These are phyloP conservation scores for Fusarium palustre DNA, from an alignment of 2,329 filamentous ascomycete genomes.

Conservation along the genomic window DNA sequence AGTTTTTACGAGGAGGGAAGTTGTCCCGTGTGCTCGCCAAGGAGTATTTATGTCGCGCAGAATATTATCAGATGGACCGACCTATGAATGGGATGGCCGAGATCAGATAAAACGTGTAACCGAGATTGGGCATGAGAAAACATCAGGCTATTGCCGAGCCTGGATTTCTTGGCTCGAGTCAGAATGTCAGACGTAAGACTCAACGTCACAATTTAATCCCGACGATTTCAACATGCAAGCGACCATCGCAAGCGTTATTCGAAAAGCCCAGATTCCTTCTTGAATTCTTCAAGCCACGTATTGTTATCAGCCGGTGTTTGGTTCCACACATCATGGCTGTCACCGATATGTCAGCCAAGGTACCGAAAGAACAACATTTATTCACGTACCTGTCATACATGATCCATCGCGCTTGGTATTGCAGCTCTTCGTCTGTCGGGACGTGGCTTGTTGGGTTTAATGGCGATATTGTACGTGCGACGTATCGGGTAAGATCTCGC, in stretches of 20 bases:
- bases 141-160: background rate
- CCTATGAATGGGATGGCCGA: background rate
- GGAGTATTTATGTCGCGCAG: background rate
- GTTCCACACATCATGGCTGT: slow-evolving; percentile 20
- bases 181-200: too few relatives aligned
- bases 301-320: slow-evolving; percentile 23
- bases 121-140: background rate
- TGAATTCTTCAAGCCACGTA: slow-evolving; percentile 18
- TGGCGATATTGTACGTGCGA: slow-evolving; percentile 47
- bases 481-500: slow-evolving; percentile 41
- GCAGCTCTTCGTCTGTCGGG: slow-evolving; percentile 53
- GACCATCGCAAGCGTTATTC: background rate
- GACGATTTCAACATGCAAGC: accelerated
- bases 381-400: slow-evolving; percentile 46
- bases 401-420: slow-evolving; percentile 51
- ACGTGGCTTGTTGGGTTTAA: slow-evolving; percentile 48
- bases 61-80: background rate
- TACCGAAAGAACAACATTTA: accelerated
- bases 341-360: background rate
- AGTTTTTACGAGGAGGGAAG: background rate
- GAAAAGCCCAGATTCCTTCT: slow-evolving; percentile 9
- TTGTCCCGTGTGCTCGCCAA: too few relatives aligned
- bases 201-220: background rate
- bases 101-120: background rate
- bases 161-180: background rate